Percentiles rank a stretch among this genome's conserved stretches.
These are phyloP conservation scores for Beauveria varroae DNA, from an alignment of 2,329 filamentous ascomycete species.

Conservation along the genomic window DNA sequence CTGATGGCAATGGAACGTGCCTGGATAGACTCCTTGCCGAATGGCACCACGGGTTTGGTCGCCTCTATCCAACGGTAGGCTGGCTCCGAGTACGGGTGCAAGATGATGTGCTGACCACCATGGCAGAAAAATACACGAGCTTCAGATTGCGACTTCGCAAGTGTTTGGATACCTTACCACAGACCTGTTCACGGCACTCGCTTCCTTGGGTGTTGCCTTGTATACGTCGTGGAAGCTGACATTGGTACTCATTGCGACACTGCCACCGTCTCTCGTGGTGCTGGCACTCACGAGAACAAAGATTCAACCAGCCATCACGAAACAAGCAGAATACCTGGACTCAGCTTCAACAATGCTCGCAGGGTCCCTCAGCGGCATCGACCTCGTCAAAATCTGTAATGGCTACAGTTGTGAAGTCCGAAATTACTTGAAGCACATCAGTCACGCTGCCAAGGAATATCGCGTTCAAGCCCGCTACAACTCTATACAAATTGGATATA, in stretches of 20 bases:
- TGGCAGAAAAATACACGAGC: conserved; percentile 69
- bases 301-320: conserved; percentile 58
- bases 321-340: conserved; percentile 60
- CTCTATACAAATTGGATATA: conserved; percentile 63
- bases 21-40: conserved; percentile 72
- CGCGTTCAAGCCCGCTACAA: conserved; percentile 60
- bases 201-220: conserved; percentile 64
- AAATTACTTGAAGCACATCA: conserved; percentile 54
- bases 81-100: not conserved
- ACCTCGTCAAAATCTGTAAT: conserved; percentile 81
- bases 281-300: conserved; percentile 53
- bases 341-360: conserved; percentile 64
- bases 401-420: conserved; percentile 61
- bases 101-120: not conserved
- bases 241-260: conserved; percentile 64
- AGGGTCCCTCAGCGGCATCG: conserved; percentile 65
- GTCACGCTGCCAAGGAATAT: conserved; percentile 55
- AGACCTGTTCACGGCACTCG: conserved; percentile 55
- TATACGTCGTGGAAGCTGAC: conserved; percentile 80
- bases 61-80: conserved; percentile 66
- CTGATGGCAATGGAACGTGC: conserved; percentile 66
- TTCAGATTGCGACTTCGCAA: conserved; percentile 74
- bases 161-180: conserved; percentile 65
- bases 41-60: conserved; percentile 66
- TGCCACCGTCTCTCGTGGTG: conserved; percentile 58